phyloP scores from a whole-genome alignment of 2,329 filamentous ascomycete species.

The Fusarium sp. region DNA sequence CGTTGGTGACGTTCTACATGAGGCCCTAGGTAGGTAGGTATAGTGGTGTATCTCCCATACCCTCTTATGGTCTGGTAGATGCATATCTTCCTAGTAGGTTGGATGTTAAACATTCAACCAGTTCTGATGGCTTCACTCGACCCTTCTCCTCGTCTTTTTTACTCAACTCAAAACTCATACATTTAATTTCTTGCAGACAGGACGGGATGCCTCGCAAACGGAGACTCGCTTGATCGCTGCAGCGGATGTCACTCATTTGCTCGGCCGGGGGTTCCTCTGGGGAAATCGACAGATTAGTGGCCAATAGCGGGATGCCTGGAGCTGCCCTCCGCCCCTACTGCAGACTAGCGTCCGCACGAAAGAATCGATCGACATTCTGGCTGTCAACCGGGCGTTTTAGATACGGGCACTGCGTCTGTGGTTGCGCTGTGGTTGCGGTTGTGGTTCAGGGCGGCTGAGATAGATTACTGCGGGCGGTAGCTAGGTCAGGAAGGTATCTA shows the following conservation, averaged over 20 bases:
- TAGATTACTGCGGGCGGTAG: not conserved
- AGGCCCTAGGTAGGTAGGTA: not conserved
- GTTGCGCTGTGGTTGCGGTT: too few species aligned
- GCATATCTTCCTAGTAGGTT: too few species aligned
- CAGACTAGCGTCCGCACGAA: slow-evolving; percentile 38
- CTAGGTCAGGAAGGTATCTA: not conserved
- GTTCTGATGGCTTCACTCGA: too few species aligned
- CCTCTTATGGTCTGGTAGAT: too few species aligned
- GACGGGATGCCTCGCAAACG: slow-evolving; percentile 24
- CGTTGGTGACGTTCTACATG: not conserved
- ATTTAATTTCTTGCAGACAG: not conserved
- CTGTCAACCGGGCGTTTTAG: slow-evolving; percentile 18
- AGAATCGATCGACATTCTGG: slow-evolving; percentile 45
- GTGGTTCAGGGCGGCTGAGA: slow-evolving; percentile 6
- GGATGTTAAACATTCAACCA: too few species aligned
- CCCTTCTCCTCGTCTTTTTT: not conserved
- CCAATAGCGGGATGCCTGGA: slow-evolving; percentile 25
- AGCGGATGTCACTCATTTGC: slow-evolving; percentile 20
- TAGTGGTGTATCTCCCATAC: not conserved
- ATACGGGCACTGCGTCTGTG: slow-evolving; percentile 9
- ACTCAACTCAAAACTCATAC: too few species aligned
- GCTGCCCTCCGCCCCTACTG: slow-evolving; percentile 24
- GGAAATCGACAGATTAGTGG: slow-evolving; percentile 18
- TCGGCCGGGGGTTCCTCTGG: slow-evolving; percentile 28
- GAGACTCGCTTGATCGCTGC: slow-evolving; percentile 7